Evolutionary conservation across 2,329 filamentous ascomycete species (phyloP).

Genomic region (Seiridium cupressi): DNA sequence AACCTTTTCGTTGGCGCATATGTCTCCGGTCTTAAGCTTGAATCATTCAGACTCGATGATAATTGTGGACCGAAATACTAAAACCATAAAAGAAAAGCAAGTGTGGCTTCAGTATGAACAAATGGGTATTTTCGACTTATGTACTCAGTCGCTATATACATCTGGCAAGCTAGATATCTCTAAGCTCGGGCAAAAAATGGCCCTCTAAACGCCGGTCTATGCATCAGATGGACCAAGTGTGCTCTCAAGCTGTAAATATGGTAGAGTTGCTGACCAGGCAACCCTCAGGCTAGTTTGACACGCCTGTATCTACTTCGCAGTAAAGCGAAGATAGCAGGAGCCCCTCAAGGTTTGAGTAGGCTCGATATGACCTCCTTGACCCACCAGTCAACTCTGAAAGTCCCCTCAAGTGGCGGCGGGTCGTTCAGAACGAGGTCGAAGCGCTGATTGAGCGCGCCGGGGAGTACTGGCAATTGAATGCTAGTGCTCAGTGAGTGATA

Average conservation of each 20-base stretch:
- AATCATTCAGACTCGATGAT: no score
- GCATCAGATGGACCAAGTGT: not conserved
- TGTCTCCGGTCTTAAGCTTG: no score
- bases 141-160: not conserved
- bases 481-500: not conserved
- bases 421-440: not conserved
- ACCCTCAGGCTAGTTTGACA: no score
- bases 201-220: not conserved
- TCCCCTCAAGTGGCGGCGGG: not conserved
- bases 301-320: not conserved
- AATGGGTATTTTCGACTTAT: not conserved
- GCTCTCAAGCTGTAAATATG: no score
- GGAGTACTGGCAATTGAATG: not conserved
- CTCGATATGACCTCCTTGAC: no score
- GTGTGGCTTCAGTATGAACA: not conserved
- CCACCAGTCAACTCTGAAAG: not conserved
- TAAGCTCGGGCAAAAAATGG: not conserved
- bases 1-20: no score
- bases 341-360: not conserved
- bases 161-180: not conserved
- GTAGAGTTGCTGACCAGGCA: no score
- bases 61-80: no score
- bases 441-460: not conserved
- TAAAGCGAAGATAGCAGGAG: not conserved
- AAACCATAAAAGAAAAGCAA: no score